phyloP scores from a whole-genome alignment of 164 flowering plant species.

The Annona squamosa region DNA sequence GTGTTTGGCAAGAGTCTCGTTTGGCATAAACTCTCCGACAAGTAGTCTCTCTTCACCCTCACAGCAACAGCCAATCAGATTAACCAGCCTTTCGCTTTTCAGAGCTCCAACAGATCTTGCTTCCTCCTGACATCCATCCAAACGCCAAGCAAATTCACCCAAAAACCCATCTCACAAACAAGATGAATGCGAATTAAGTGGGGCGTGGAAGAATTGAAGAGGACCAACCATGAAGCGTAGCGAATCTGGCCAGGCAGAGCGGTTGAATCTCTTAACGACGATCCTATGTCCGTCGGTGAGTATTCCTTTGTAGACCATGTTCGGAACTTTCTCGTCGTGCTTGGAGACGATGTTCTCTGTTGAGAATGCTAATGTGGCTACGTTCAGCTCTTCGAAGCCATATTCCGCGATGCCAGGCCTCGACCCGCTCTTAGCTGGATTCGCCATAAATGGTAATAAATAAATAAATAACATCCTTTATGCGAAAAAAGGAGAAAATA shows the following conservation, averaged over 20 bases:
- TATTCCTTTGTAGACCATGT: slow-evolving; percentile 76
- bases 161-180: not conserved
- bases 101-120: slow-evolving; percentile 18
- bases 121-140: slow-evolving; percentile 14
- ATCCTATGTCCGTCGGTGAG: slow-evolving; percentile 49
- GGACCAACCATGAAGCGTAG: slow-evolving; percentile 71
- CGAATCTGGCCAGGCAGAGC: slow-evolving; percentile 86
- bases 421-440: slow-evolving; percentile 27
- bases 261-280: slow-evolving; percentile 83
- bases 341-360: slow-evolving; percentile 79
- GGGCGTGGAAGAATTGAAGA: not conserved
- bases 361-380: slow-evolving; percentile 63
- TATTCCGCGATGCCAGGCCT: slow-evolving; percentile 55
- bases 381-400: slow-evolving; percentile 61
- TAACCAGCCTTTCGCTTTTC: slow-evolving; percentile 13
- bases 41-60: slow-evolving; percentile 18
- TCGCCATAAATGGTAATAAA: slow-evolving; percentile 39
- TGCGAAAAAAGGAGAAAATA: not conserved
- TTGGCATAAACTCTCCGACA: slow-evolving; percentile 17
- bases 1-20: slow-evolving; percentile 19
- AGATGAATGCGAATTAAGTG: not conserved
- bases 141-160: not conserved
- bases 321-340: slow-evolving; percentile 93
- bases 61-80: slow-evolving; percentile 17
- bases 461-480: not conserved